Base-by-base conservation (phyloP, 2,329 filamentous ascomycete genomes). In the Lecanicillium sp. region DNA sequence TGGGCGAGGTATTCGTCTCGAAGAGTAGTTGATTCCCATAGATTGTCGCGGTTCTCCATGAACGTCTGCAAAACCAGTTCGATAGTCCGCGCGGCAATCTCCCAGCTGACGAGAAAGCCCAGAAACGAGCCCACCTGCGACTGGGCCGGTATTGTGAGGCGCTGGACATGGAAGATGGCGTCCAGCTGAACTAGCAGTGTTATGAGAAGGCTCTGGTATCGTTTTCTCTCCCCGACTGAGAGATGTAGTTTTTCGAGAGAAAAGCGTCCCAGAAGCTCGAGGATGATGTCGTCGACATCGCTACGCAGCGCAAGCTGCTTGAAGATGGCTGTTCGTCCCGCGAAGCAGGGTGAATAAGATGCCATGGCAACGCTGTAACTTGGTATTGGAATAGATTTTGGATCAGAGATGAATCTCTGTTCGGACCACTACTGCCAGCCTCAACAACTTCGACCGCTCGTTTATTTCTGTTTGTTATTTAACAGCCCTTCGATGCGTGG, bases 191-290 rank as follows among this genome's bases (percentile, higher is more conserved):
- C 57, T 5, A 69, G 58, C 36, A 69, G 54, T 14, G 56, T 58
- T 27, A 64, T 60, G 15, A 69, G 59, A 29, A 67, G 52, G 23
- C 58, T 56, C 48, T 69, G 66, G 52, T 69, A 68, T 3, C 26
- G 14, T 3, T 56, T 55, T 21, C 62, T 58, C 20, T 63, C 60
- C 40, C 63, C 58, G 20, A 56, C 52, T 17, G 65, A 60, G 8
- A 64, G 56, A 49, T 70, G 69, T 29, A 70, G 63, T 52, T 62
- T 68, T 48, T 70, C 67, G 15, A 70, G 57, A 8, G 67, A 66
- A 52, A 70, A 70, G n/a, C 61, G 58, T 21, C 67, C 67, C 8
- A 70, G 58, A n/a, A 69, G 56, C 54, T 70, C 66, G 10, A 67
- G 50, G 32, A 70, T 60, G 40, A 70, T 65, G 54, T 65, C 64